Percentiles rank a stretch among this genome's conserved stretches.
These are phyloP conservation scores for Zangia roseola DNA, from an alignment of 768 basidiomycete species.

Conservation along the genomic window DNA sequence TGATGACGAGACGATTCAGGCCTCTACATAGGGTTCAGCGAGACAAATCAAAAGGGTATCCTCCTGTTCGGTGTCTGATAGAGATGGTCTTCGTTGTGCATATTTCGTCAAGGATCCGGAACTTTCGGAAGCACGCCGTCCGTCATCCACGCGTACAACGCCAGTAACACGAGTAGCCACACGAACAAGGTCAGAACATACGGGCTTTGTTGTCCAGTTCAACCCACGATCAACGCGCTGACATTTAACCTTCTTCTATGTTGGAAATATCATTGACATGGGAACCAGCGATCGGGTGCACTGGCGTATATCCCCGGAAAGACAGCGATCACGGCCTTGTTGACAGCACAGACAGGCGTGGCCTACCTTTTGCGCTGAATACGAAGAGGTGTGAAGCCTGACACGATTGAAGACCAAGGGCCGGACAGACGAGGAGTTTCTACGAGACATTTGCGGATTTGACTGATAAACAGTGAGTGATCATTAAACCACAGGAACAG, in stretches of 20 bases:
- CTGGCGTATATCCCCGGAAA: constrained; percentile 35
- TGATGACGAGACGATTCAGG: constrained; percentile 7
- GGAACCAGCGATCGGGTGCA: constrained; percentile 22
- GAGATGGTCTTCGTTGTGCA: neutral
- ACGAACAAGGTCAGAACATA: constrained; percentile 26
- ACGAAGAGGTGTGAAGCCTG: constrained; percentile 13
- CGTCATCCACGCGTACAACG: constrained; percentile 27
- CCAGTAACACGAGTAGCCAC: constrained; percentile 25
- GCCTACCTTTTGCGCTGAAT: constrained; percentile 24
- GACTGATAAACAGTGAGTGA: constrained; percentile 27
- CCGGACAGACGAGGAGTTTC: constrained; percentile 25
- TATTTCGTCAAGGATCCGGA: constrained; percentile 15
- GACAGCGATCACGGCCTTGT: constrained; percentile 31
- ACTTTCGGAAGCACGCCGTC: constrained; percentile 27
- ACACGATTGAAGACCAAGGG: constrained; percentile 18
- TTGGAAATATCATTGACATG: constrained; percentile 25
- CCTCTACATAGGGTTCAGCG: constrained; percentile 24
- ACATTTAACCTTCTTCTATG: constrained; percentile 15
- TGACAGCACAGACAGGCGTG: constrained; percentile 22
- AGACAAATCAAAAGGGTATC: constrained; percentile 19
- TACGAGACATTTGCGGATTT: constrained; percentile 28
- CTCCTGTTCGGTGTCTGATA: constrained; percentile 15
- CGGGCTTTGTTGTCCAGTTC: neutral
- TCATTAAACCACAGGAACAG: neutral
- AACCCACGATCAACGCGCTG: constrained; percentile 22